Evolutionary conservation across 345 rosid genomes (phyloP), one percentile per base, ranked within the genome.

Genomic region (Bruguiera parviflora): DNA sequence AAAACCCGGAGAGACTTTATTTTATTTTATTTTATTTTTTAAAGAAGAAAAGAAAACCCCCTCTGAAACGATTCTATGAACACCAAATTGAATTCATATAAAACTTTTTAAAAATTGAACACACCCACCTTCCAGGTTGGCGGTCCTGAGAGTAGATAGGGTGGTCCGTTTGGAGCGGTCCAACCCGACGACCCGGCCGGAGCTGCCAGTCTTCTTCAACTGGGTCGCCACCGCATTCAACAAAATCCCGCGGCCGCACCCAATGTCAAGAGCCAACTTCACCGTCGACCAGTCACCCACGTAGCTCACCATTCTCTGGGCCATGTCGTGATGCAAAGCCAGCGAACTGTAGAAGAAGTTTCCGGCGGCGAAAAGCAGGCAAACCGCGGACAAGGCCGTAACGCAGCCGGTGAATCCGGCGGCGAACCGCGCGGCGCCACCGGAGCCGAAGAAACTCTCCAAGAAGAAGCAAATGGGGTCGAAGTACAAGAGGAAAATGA

Each of bases 171-270:
- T 92, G 25, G 88, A 83, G 55, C 92, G 87, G 79, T 88, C 96
- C 78, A 94, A 71, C 75, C 97, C 97, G 37, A 91, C 98, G 65
- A 94, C 93, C 73, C 96, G 93, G 57, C 98, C 98, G 32, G 92
- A 91, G 53, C 97, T 94, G 0, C 97, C 97, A 0, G 95, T 85
- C 67, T 94, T 94, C 81, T 94, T 94, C 28, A 94, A 82, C 92
- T 94, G 96, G 25, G 86, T 91, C 43, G 98, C 98, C 75, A 94
- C 98, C 67, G 96, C 73, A 72, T 94, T 94, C 31, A 94, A 84
- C 71, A 94, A 39, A 65, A 94, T 85, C 69, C 98, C 98, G 3
- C 95, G 83, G n/a, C 98, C 98, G 56, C 98, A 94, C 0, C 98
- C 98, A 5, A 94, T 78, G 69, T 94, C 98, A 19, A 94, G 92